Percentiles rank a stretch among this genome's conserved stretches.
phyloP scores from a whole-genome alignment of 1,284 basidiomycete species.

The Rhodotorula sp. region DNA sequence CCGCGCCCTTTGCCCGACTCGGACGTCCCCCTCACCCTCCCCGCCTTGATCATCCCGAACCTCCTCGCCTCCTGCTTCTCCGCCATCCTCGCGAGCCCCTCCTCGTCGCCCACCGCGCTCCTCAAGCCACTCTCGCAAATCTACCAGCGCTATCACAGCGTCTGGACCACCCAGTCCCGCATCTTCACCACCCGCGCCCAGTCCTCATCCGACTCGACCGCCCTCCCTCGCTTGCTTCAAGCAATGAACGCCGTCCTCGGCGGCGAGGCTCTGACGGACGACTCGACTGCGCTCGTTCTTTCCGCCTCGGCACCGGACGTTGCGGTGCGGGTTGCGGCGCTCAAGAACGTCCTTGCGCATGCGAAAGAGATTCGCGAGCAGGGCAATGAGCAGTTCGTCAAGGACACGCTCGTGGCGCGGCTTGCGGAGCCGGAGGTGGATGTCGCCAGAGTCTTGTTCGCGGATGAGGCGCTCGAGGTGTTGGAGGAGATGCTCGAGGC shows the following conservation, averaged over 20 bases:
- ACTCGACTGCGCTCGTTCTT: constrained; percentile 42
- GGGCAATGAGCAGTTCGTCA: constrained; percentile 43
- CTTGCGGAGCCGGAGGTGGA: constrained; percentile 61
- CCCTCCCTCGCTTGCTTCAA: constrained; percentile 20
- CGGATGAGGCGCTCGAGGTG: constrained; percentile 47
- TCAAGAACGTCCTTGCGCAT: constrained; percentile 46
- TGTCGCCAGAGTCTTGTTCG: constrained; percentile 68
- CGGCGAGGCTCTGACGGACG: constrained; percentile 13
- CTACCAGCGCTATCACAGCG: constrained; percentile 37
- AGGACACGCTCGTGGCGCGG: constrained; percentile 55
- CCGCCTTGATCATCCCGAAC: constrained; percentile 19
- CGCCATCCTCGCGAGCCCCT: constrained; percentile 6
- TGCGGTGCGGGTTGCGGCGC: constrained; percentile 48
- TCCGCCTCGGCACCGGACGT: constrained; percentile 50
- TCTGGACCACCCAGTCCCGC: constrained; percentile 26
- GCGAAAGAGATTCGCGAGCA: constrained; percentile 14
- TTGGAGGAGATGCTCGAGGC: constrained; percentile 8
- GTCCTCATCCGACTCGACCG: neutral
- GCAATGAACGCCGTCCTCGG: constrained; percentile 36
- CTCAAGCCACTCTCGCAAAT: constrained; percentile 30
- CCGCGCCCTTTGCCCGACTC: constrained; percentile 17
- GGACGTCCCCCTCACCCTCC: constrained; percentile 19
- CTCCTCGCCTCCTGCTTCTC: constrained; percentile 19
- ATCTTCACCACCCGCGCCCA: constrained; percentile 4
- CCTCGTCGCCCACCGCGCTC: constrained; percentile 15